Evolutionary conservation across 2,329 filamentous ascomycete species (phyloP), one percentile per base, ranked within the genome.

Genomic region (Arthrobotrys entomopaga): DNA sequence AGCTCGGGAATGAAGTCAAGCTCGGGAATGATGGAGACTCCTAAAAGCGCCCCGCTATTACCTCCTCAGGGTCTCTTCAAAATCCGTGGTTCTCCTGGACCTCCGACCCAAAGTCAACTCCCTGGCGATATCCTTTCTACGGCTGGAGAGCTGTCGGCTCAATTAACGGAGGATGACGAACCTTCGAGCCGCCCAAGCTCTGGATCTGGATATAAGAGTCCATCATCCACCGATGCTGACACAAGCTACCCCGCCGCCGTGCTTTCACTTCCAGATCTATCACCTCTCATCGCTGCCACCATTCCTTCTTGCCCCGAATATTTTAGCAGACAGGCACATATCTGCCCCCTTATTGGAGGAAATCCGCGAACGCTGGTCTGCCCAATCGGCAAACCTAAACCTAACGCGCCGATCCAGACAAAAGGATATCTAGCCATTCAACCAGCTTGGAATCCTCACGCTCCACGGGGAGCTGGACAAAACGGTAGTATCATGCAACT

Each of bases 401-500:
- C 43, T 13, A 42, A 63, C 7, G 57, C 70, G 13, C 70, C 70
- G 11, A 64, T 74, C 24, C 29, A 63, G 38, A 67, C 63, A 13
- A 74, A 48, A 34, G 70, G 70, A 4, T 74, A 74, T 34, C 57
- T 74, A 10, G 70, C 57, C 6, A 64, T 67, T 16, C 58, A 63
- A 22, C 63, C 70, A 7, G 63, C 52, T 16, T 74, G 70, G 70
- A 74, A 74, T 15, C 70, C 70, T 19, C 70, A 67, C 40, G 63
- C 58, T 11, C 70, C 70, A 0, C 56, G 22, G 20, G 57, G 42
- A 19, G 63, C 70, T 3, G 70, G 70, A 15, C 29, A 74, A 48
- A 67, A 74, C 16, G 63, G 70, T 3, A 74, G 70, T 40, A 67
- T 74, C 16, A 63, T 74, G 57, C 70, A 74, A 11, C 16, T 74